Conservation (phyloP, 2,329 filamentous ascomycete species). For the Apiospora phragmitis region DNA sequence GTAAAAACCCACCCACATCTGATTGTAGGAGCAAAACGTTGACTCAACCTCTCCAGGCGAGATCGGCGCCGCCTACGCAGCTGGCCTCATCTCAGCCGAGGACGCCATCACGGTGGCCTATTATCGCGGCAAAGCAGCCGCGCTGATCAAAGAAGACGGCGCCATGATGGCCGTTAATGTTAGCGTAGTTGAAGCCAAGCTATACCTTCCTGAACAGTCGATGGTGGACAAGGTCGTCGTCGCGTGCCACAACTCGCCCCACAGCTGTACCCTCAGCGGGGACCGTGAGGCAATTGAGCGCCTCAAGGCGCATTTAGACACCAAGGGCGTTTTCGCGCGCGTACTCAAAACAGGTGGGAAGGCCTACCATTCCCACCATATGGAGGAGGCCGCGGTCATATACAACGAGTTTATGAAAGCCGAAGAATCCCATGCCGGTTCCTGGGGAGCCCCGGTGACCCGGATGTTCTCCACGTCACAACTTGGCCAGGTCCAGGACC, state of each 20-base stretch:
- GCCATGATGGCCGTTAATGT: conserved; percentile 35
- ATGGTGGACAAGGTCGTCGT: conserved; percentile 38
- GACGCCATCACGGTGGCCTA: conserved; percentile 28
- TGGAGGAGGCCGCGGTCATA: conserved; percentile 18
- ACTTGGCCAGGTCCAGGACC: no score
- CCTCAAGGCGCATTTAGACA: conserved; percentile 40
- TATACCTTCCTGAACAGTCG: conserved; percentile 13
- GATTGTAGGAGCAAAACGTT: no score
- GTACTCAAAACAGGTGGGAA: conserved; percentile 39
- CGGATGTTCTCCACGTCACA: no score
- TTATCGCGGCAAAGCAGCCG: conserved; percentile 25
- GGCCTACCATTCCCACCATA: conserved; percentile 41
- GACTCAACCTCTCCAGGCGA: conserved; percentile 38
- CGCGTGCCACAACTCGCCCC: conserved; percentile 39
- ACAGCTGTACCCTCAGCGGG: conserved; percentile 49
- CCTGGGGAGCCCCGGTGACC: neutral
- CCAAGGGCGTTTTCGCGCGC: conserved; percentile 47
- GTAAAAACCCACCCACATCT: no score
- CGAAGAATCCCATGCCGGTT: no score
- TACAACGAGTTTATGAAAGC: no score
- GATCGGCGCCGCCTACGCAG: conserved; percentile 45
- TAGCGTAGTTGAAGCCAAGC: conserved; percentile 21
- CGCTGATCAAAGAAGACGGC: conserved; percentile 13
- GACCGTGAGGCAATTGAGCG: conserved; percentile 41
- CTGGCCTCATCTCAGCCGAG: conserved; percentile 24